Evolutionary conservation across 2,329 filamentous ascomycete genomes (phyloP).

Genomic region (Pseudocercospora eumusae): DNA sequence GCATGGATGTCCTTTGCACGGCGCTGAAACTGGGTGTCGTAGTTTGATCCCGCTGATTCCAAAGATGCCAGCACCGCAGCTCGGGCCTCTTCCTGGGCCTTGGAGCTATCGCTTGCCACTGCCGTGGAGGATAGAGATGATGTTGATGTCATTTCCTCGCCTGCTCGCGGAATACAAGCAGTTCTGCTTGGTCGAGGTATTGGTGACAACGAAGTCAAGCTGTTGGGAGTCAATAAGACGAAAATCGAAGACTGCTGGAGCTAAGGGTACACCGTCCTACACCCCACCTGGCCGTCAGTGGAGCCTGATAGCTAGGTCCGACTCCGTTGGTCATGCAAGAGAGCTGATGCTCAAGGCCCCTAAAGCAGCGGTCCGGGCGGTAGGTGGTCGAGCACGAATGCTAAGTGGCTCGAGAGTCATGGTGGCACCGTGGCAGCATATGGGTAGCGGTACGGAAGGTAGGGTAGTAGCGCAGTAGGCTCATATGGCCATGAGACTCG

Average conservation of each 20-base stretch:
- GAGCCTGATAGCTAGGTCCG: slow-evolving; percentile 24
- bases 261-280: slow-evolving; percentile 8
- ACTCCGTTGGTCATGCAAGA: slow-evolving; percentile 19
- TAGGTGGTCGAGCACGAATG: slow-evolving; percentile 17
- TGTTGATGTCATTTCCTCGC: slow-evolving; percentile 19
- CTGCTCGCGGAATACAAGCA: not conserved
- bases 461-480: slow-evolving; percentile 10
- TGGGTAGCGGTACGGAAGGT: slow-evolving; percentile 14
- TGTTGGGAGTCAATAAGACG: not conserved
- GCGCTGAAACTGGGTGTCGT: slow-evolving; percentile 67
- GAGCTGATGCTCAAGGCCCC: slow-evolving; percentile 10
- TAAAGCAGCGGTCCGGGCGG: slow-evolving; percentile 19
- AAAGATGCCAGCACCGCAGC: slow-evolving; percentile 55
- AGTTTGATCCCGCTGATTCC: slow-evolving; percentile 62
- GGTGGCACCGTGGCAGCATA: not conserved
- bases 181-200: not conserved
- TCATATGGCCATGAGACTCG: slow-evolving; percentile 1
- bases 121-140: slow-evolving; percentile 24
- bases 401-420: slow-evolving; percentile 21
- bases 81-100: slow-evolving; percentile 51
- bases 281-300: slow-evolving; percentile 14
- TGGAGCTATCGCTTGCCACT: slow-evolving; percentile 27
- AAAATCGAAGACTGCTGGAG: not conserved
- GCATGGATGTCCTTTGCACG: slow-evolving; percentile 69
- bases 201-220: not conserved